A percentile compares a stretch with the other conserved stretches of the same genome.
These are phyloP conservation scores for Acer yangbiense DNA, from an alignment of 345 rosid genomes.

Conservation along the genomic window DNA sequence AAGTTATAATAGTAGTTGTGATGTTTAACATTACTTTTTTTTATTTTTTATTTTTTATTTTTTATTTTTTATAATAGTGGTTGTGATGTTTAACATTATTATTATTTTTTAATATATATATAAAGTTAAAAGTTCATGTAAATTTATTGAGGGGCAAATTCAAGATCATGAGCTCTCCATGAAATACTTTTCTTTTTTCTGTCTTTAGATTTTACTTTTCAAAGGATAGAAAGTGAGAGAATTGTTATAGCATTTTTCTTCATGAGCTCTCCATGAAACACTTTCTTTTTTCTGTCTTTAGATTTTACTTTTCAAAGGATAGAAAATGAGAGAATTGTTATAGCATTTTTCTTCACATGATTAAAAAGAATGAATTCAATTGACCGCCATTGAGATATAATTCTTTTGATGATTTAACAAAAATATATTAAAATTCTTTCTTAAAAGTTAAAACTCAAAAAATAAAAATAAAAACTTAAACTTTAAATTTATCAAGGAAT, in stretches of 20 bases:
- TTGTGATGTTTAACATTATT: too few relatives aligned
- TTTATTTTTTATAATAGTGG: too few relatives aligned
- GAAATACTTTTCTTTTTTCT: not conserved
- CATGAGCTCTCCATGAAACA: not conserved
- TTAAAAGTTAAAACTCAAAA: not conserved
- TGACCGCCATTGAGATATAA: not conserved
- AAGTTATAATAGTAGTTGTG: too few relatives aligned
- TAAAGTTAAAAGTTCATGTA: too few relatives aligned
- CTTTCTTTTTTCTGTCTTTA: not conserved
- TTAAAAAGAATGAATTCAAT: not conserved
- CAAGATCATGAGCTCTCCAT: not conserved
- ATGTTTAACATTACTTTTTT: too few relatives aligned
- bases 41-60: too few relatives aligned
- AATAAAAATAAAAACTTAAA: too few relatives aligned
- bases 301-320: not conserved
- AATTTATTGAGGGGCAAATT: too few relatives aligned
- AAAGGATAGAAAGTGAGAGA: not conserved
- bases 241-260: not conserved
- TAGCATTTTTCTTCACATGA: not conserved
- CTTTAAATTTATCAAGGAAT: too few relatives aligned
- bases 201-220: not conserved
- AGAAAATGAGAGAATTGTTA: not conserved
- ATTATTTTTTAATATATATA: too few relatives aligned
- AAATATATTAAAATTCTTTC: too few relatives aligned
- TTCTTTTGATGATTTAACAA: not conserved